Evolutionary conservation across 192 early-diverging fungal species (phyloP).

Genomic region (Backusella circina): DNA sequence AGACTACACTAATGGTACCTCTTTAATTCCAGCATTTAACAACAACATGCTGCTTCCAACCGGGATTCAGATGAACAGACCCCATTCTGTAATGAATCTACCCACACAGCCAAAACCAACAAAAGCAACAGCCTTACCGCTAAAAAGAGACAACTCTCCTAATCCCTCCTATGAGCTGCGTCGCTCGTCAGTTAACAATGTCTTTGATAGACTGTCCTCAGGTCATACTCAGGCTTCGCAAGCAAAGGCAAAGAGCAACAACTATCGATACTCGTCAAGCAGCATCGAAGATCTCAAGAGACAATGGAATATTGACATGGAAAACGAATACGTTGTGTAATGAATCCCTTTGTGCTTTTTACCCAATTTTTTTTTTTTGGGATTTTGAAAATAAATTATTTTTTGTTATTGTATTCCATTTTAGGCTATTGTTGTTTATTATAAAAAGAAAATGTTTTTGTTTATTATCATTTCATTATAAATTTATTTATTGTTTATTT

Average conservation of each 20-base stretch:
- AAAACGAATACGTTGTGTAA: not conserved
- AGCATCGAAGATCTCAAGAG: not conserved
- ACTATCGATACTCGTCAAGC: not conserved
- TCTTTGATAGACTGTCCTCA: conserved; percentile 22
- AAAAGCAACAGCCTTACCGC: not conserved
- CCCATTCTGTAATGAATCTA: not conserved
- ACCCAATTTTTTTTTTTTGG: not conserved
- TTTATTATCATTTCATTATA: not conserved
- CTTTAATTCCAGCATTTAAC: not conserved
- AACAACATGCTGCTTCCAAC: not conserved
- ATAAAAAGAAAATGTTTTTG: not conserved
- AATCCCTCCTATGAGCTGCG: not conserved
- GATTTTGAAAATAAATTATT: not conserved
- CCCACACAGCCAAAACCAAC: not conserved
- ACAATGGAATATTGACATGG: not conserved
- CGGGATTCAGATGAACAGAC: not conserved
- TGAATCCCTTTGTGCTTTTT: not conserved
- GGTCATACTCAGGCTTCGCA: conserved; percentile 21
- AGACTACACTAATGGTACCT: not conserved
- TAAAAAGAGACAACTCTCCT: not conserved
- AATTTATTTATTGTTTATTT: not conserved
- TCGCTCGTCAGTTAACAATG: conserved; percentile 4
- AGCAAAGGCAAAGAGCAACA: not conserved
- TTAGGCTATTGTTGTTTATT: not conserved
- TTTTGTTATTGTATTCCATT: not conserved